These are phyloP conservation scores for Kalanchoe fedtschenkoi DNA, from an alignment of 164 flowering plant genomes.

Conservation along the genomic window DNA sequence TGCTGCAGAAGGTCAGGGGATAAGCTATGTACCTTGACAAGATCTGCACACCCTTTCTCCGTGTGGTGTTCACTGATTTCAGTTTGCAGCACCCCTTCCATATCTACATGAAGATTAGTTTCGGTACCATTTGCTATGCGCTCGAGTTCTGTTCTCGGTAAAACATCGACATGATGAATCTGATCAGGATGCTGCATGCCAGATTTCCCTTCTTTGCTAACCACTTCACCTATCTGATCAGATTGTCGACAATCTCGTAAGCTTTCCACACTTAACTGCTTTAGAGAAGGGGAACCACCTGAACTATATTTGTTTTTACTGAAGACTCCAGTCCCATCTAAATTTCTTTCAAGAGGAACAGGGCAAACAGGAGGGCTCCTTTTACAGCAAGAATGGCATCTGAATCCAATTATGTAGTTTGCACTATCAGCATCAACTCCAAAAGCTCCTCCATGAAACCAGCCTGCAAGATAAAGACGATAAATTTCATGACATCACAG, in stretches of 20 bases:
- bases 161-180: background rate
- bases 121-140: background rate
- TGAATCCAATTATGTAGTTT: constrained; percentile 54
- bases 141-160: too few relatives aligned
- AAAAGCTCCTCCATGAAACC: too few relatives aligned
- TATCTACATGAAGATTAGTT: background rate
- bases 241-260: background rate
- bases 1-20: background rate
- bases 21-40: background rate
- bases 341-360: constrained; percentile 8
- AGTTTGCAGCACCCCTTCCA: background rate
- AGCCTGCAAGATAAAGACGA: too few relatives aligned
- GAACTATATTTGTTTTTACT: constrained; percentile 14
- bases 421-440: constrained; percentile 12
- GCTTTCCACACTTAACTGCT: constrained; percentile 9
- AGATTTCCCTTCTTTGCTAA: background rate
- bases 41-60: background rate
- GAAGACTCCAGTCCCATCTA: constrained; percentile 10
- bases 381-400: constrained; percentile 62
- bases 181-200: background rate
- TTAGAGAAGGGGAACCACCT: constrained; percentile 11
- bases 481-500: background rate
- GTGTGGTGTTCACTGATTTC: background rate
- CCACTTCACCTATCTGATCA: background rate
- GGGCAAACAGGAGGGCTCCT: constrained; percentile 58